Conservation (phyloP, 768 basidiomycete species). For the Udeniomyces megalosporus region DNA sequence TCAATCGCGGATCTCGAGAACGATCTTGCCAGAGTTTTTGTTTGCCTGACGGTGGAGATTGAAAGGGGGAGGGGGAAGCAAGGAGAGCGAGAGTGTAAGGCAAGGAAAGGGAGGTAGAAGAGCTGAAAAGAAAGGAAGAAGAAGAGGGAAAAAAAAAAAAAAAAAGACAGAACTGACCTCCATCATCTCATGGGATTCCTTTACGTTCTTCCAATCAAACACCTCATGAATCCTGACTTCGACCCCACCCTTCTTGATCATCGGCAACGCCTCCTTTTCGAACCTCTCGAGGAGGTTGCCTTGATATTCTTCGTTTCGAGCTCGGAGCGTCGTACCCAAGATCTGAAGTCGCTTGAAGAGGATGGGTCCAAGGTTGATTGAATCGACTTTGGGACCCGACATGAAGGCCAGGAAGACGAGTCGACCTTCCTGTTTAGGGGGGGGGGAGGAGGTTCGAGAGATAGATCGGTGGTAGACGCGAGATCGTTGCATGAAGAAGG, state of each 20-base stretch:
- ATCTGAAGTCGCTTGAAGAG: slow-evolving; percentile 72
- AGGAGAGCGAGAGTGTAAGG: neutral
- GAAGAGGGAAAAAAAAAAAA: no score
- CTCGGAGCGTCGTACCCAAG: slow-evolving; percentile 72
- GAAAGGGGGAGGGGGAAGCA: neutral
- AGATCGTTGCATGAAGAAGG: slow-evolving; percentile 22
- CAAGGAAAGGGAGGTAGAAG: neutral
- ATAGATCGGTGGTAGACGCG: slow-evolving; percentile 12
- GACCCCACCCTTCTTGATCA: slow-evolving; percentile 38
- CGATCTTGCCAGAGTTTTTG: slow-evolving; percentile 6
- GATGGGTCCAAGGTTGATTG: slow-evolving; percentile 42
- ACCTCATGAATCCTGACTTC: slow-evolving; percentile 67
- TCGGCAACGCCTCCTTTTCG: slow-evolving; percentile 19
- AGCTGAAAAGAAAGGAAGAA: no score
- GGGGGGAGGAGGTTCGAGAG: neutral
- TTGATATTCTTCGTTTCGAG: slow-evolving; percentile 60
- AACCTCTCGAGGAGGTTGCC: slow-evolving; percentile 38
- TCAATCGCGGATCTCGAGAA: no score
- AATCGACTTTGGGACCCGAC: slow-evolving; percentile 22
- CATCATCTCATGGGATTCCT: slow-evolving; percentile 66
- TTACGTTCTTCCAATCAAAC: slow-evolving; percentile 51
- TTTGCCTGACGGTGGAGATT: neutral
- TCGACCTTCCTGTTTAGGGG: slow-evolving; percentile 18
- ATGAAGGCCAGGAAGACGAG: slow-evolving; percentile 27
- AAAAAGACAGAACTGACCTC: slow-evolving; percentile 18